Evolutionary conservation across 768 basidiomycete genomes (phyloP), one percentile per base, ranked within the genome.

Genomic region (Leccinum subgranulosum): DNA sequence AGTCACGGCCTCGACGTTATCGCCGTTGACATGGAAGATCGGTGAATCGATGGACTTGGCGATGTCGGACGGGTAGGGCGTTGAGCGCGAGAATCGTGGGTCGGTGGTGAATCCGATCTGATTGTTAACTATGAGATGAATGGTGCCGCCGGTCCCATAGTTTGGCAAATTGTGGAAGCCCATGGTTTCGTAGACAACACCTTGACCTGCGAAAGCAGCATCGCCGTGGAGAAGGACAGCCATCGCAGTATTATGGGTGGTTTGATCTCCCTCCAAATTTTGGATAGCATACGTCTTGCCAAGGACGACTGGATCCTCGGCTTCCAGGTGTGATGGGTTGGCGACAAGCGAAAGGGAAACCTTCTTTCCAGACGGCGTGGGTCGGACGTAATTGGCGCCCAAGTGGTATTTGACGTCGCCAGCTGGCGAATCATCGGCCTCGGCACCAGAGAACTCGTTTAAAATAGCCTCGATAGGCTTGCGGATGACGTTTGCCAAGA

Each of bases 371-470:
- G 90, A 93, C 6, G 97, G 97, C 3, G 97, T 99, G 19, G 97
- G 97, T 23, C 97, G 87, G 57, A 98, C 90, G 67, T 98, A 99
- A 77, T 99, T 98, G 64, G 97, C 97, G 64, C 97, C 97, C 52
- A 99, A 83, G 77, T 99, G 93, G 76, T 99, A 99, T 74, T 99
- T 99, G 75, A 99, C 97, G 72, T 99, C 97, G 60, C 97, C 97
- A 64, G 92, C 94, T 17, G 87, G 90, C 64, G 82, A 90, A 67
- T 88, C 85, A 59, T 88, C 86, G 33, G 80, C 79, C 54, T 82
- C 81, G 15, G 80, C 80, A 7, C 94, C 94, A 10, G 87, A 84
- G 73, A 98, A 98, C 75, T 98, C 96, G 76, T 98, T 96, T 55
- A 99, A 78, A 70, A 99, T 98, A 60, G 93, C 97, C 75, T 98